A percentile compares a stretch with the other conserved stretches of the same genome.
phyloP scores from a whole-genome alignment of 805 yeast genomes.

The Wilhelminamyces savonicus region DNA sequence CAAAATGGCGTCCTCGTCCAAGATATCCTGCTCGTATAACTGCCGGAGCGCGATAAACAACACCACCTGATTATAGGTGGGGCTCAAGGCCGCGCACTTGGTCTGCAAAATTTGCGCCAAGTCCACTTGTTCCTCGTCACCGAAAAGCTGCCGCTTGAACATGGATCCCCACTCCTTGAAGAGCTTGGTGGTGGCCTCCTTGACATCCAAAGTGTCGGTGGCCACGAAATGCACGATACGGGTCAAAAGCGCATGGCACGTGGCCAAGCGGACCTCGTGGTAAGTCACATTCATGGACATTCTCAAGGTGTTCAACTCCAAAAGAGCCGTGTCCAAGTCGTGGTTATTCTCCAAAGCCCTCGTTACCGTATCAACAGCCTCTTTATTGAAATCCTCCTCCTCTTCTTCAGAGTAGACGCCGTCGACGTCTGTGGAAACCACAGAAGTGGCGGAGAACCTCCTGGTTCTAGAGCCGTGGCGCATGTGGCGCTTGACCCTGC shows the following conservation, averaged over 20 bases:
- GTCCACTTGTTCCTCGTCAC: conserved; percentile 70
- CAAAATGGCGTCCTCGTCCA: conserved; percentile 75
- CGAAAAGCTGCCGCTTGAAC: conserved; percentile 81
- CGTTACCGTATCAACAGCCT: conserved; percentile 90
- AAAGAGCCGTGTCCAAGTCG: conserved; percentile 84
- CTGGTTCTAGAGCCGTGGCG: conserved; percentile 21
- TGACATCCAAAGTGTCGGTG: conserved; percentile 70
- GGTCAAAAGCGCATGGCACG: conserved; percentile 62
- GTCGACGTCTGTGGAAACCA: conserved; percentile 43
- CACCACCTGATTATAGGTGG: conserved; percentile 42
- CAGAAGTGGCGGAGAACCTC: conserved; percentile 30
- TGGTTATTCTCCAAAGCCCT: conserved; percentile 91
- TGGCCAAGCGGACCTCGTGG: conserved; percentile 84
- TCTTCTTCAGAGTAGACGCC: conserved; percentile 28
- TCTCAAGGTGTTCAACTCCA: conserved; percentile 89
- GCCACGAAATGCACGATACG: conserved; percentile 69
- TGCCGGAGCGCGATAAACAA: conserved; percentile 48
- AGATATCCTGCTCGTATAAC: conserved; percentile 74
- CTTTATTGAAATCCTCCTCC: conserved; percentile 76
- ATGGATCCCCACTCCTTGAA: conserved; percentile 78
- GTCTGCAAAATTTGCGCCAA: conserved; percentile 48
- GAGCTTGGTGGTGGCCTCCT: conserved; percentile 71
- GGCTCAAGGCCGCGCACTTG: conserved; percentile 27
- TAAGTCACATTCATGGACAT: conserved; percentile 97
- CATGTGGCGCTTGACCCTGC: conserved; percentile 30